These are phyloP conservation scores for Citropsis articulata DNA, from an alignment of 345 rosid species.

Conservation along the genomic window DNA sequence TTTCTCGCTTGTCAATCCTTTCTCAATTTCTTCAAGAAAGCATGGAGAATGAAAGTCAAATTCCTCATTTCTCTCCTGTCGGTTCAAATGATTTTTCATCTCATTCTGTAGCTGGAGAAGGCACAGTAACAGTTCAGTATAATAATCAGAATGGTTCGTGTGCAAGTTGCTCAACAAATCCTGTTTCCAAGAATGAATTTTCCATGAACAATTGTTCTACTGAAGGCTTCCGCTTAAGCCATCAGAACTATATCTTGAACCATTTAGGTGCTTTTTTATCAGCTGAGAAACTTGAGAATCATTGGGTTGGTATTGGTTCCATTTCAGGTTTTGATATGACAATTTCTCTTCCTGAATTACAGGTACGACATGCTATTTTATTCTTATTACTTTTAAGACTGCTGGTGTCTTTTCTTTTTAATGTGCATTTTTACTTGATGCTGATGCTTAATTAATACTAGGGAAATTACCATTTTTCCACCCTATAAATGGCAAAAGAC, in stretches of 20 bases:
- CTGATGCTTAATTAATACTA: conserved; percentile 1
- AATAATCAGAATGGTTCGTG: conserved; percentile 32
- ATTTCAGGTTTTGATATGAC: conserved; percentile 66
- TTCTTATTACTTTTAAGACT: conserved; percentile 7
- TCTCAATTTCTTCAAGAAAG: conserved; percentile 52
- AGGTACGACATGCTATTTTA: conserved; percentile 38
- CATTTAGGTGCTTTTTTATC: conserved; percentile 53
- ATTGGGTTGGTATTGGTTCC: conserved; percentile 71
- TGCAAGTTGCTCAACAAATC: conserved; percentile 37
- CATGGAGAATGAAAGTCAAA: conserved; percentile 41
- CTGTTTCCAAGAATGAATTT: conserved; percentile 23
- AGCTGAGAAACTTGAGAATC: conserved; percentile 39
- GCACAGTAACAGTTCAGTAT: conserved; percentile 29
- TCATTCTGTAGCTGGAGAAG: conserved; percentile 33
- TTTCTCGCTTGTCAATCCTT: conserved; percentile 58
- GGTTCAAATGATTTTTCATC: conserved; percentile 40
- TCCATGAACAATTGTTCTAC: conserved; percentile 22
- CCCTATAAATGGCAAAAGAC: too few relatives aligned
- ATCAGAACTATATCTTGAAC: conserved; percentile 59
- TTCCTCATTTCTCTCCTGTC: conserved; percentile 54
- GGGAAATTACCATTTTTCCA: too few relatives aligned
- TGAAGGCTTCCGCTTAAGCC: conserved; percentile 29
- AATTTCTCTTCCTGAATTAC: conserved; percentile 67
- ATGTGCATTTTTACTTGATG: neutral
- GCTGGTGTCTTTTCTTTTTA: neutral